Conservation (phyloP, 73 alveolate genomes). For the Breviolum minutum region DNA sequence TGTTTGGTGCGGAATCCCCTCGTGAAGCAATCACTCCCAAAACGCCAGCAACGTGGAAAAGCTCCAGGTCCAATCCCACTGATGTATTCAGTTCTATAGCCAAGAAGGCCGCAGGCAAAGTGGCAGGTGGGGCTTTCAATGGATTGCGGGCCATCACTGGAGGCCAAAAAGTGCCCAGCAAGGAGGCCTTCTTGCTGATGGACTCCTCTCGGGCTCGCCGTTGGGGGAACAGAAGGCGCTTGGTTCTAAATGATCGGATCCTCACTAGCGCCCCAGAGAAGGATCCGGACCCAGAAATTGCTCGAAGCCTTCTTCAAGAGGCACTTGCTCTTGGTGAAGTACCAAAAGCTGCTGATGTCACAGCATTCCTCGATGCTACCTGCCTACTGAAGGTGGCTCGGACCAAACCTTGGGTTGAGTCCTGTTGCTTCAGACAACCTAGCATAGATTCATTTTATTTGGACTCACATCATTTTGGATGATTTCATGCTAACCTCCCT, state of each 20-base stretch:
- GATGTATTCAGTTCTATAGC: slow-evolving; percentile 71
- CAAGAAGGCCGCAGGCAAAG: slow-evolving; percentile 77
- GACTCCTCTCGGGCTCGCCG: slow-evolving; percentile 71
- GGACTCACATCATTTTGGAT: neutral
- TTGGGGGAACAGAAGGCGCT: slow-evolving; percentile 75
- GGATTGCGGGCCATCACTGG: slow-evolving; percentile 85
- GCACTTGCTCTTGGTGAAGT: slow-evolving; percentile 63
- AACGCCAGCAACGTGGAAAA: slow-evolving; percentile 85
- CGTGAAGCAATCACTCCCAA: slow-evolving; percentile 54
- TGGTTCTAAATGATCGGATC: slow-evolving; percentile 72
- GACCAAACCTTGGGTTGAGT: neutral
- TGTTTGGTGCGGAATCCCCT: neutral
- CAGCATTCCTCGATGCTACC: slow-evolving; percentile 69
- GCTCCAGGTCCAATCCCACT: slow-evolving; percentile 46
- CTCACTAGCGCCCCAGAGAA: slow-evolving; percentile 54
- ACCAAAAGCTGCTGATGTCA: slow-evolving; percentile 65
- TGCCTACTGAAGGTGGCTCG: slow-evolving; percentile 74
- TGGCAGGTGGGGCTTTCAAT: slow-evolving; percentile 68
- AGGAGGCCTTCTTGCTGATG: slow-evolving; percentile 73
- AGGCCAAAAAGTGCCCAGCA: slow-evolving; percentile 67
- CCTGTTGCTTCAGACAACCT: neutral
- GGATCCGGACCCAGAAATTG: slow-evolving; percentile 7
- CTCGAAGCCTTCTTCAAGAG: slow-evolving; percentile 13
- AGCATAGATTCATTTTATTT: neutral
- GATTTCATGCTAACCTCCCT: neutral